phyloP scores from a whole-genome alignment of 2,329 filamentous ascomycete genomes.

The Microdochium trichocladiopsis region DNA sequence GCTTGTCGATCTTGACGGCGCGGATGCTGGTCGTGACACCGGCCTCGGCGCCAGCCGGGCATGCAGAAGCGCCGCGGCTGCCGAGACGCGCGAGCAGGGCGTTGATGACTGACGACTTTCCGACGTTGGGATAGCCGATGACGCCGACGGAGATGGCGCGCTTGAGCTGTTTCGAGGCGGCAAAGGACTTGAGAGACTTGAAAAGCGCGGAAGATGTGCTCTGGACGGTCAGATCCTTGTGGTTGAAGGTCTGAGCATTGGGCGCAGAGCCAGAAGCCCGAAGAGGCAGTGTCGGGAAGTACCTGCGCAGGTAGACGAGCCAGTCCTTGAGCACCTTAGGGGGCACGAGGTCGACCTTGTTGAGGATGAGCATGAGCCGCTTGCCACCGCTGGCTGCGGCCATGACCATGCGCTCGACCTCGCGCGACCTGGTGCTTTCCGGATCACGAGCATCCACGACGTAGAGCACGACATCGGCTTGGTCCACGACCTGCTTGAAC shows the following conservation, averaged over 20 bases:
- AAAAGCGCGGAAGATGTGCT: conserved; percentile 80
- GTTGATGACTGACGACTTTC: conserved; percentile 96
- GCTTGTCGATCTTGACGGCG: conserved; percentile 89
- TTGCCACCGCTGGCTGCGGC: conserved; percentile 78
- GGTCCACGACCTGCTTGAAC: conserved; percentile 87
- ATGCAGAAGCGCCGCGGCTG: conserved; percentile 59
- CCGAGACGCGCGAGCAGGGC: conserved; percentile 74
- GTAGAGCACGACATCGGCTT: conserved; percentile 86
- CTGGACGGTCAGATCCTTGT: conserved; percentile 81
- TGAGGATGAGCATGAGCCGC: conserved; percentile 82
- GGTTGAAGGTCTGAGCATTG: conserved; percentile 87
- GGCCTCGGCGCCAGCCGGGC: conserved; percentile 84
- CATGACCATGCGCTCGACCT: conserved; percentile 87
- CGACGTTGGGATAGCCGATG: conserved; percentile 93
- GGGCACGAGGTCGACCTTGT: conserved; percentile 92
- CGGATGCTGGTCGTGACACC: conserved; percentile 86
- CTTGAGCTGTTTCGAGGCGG: conserved; percentile 76
- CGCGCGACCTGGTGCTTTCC: conserved; percentile 81
- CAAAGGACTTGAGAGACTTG: conserved; percentile 83
- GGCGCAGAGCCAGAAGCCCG: conserved; percentile 75
- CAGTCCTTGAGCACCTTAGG: conserved; percentile 75
- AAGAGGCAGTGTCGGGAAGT: conserved; percentile 85
- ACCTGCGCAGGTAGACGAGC: conserved; percentile 77
- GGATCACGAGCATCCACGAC: conserved; percentile 90
- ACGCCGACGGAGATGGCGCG: conserved; percentile 86